A percentile compares a stretch with the other conserved stretches of the same genome.
Conservation (phyloP, 805 yeast genomes). For the Cyberlindnera galapagoensis region DNA sequence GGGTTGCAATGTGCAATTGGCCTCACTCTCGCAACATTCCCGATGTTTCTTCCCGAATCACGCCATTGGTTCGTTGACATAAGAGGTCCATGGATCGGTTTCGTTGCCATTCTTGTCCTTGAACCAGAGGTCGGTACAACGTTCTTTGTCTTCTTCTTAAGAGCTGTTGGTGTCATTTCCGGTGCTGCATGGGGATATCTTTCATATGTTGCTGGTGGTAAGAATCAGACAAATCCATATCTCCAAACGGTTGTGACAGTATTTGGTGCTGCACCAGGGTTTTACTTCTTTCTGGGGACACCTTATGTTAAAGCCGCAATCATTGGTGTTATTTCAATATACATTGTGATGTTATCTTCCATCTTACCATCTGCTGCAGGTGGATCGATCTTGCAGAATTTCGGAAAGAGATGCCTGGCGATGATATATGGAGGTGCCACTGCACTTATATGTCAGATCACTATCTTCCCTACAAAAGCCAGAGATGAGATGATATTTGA, state of each 20-base stretch:
- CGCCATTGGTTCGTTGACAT: slow-evolving; percentile 43
- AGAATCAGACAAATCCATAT: slow-evolving; percentile 32
- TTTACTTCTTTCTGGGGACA: slow-evolving; percentile 36
- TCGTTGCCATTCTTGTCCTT: slow-evolving; percentile 41
- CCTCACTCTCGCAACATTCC: slow-evolving; percentile 41
- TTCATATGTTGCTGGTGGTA: slow-evolving; percentile 37
- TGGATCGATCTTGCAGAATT: slow-evolving; percentile 36
- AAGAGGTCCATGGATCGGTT: slow-evolving; percentile 49
- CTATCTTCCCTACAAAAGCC: slow-evolving; percentile 42
- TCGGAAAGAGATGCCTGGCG: slow-evolving; percentile 44
- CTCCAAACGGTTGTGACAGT: slow-evolving; percentile 36
- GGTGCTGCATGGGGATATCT: slow-evolving; percentile 47
- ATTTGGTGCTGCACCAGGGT: slow-evolving; percentile 40
- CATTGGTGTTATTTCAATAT: slow-evolving; percentile 40
- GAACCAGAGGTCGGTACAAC: slow-evolving; percentile 49
- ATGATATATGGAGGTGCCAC: slow-evolving; percentile 44
- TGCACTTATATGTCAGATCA: slow-evolving; percentile 38
- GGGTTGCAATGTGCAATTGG: slow-evolving; percentile 41
- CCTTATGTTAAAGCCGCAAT: slow-evolving; percentile 47
- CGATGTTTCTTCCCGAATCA: slow-evolving; percentile 41
- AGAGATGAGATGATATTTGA: slow-evolving; percentile 38
- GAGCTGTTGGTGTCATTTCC: slow-evolving; percentile 39
- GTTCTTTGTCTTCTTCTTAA: slow-evolving; percentile 37
- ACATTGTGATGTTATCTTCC: slow-evolving; percentile 41
- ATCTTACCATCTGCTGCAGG: slow-evolving; percentile 31